Percentiles rank a stretch among this genome's conserved stretches.
These are phyloP conservation scores for Diplocarpon mali DNA, from an alignment of 2,329 filamentous ascomycete species.

Conservation along the genomic window DNA sequence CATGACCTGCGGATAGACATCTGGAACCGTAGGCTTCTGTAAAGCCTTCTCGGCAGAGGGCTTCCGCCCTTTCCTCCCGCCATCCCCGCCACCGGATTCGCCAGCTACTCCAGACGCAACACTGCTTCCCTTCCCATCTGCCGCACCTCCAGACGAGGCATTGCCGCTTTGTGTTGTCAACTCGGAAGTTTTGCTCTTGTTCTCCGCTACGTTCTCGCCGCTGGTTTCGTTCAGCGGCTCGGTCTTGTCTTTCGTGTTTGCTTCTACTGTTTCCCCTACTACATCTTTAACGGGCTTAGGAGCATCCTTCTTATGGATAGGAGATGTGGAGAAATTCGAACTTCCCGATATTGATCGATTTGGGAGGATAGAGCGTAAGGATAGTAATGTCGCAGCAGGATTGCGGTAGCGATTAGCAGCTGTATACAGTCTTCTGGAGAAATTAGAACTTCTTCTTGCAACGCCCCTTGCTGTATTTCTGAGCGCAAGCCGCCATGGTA, in stretches of 20 bases:
- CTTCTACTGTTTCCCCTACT: conserved; percentile 31
- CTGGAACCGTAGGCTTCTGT: conserved; percentile 80
- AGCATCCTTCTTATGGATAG: conserved; percentile 36
- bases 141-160: conserved; percentile 19
- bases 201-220: conserved; percentile 33
- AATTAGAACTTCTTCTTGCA: conserved; percentile 12
- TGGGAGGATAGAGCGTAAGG: conserved; percentile 52
- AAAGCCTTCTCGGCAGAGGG: conserved; percentile 59
- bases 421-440: conserved; percentile 18
- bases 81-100: conserved; percentile 36
- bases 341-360: conserved; percentile 29
- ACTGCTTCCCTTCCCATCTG: conserved; percentile 22
- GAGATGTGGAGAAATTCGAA: conserved; percentile 39
- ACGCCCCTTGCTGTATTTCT: conserved; percentile 19
- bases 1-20: conserved; percentile 95
- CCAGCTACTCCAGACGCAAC: conserved; percentile 20
- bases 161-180: conserved; percentile 16
- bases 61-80: conserved; percentile 63
- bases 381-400: conserved; percentile 52
- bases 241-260: conserved; percentile 30
- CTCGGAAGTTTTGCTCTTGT: conserved; percentile 23
- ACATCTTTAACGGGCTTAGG: conserved; percentile 26
- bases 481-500: conserved; percentile 52
- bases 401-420: conserved; percentile 15
- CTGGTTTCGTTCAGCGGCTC: conserved; percentile 29